Conservation (phyloP, 2,329 filamentous ascomycete genomes). For the Cladosporium sp. region DNA sequence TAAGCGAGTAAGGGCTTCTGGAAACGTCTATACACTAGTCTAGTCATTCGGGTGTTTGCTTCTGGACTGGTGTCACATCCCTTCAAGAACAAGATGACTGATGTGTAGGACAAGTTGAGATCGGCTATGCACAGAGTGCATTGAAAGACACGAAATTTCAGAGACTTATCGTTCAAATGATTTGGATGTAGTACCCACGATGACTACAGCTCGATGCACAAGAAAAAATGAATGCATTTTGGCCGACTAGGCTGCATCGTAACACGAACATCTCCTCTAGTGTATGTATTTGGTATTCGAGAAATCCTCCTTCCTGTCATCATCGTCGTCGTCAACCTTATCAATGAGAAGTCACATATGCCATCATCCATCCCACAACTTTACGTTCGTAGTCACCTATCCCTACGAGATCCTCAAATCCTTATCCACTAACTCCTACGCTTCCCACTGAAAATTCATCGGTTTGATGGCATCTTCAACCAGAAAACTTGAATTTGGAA, state of each 20-base stretch:
- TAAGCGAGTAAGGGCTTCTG: conserved; percentile 15
- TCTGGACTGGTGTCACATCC: neutral
- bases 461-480: conserved; percentile 1
- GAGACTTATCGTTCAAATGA: too few species aligned
- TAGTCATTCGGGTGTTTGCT: neutral
- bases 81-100: neutral
- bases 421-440: conserved; percentile 6
- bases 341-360: neutral
- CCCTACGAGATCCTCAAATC: neutral
- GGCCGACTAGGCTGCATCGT: neutral
- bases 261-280: conserved; percentile 1
- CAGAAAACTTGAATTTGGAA: conserved; percentile 74
- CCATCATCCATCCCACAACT: neutral
- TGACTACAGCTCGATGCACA: neutral
- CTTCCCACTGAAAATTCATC: neutral
- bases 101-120: neutral
- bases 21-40: conserved; percentile 15
- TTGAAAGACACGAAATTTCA: too few species aligned
- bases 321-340: neutral
- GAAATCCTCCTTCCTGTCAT: neutral
- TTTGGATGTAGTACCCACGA: neutral
- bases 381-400: neutral
- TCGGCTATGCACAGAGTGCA: too few species aligned
- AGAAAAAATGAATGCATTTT: neutral
- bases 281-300: neutral